These are phyloP conservation scores for Geum urbanum DNA, from an alignment of 306 rosid species.

Conservation along the genomic window DNA sequence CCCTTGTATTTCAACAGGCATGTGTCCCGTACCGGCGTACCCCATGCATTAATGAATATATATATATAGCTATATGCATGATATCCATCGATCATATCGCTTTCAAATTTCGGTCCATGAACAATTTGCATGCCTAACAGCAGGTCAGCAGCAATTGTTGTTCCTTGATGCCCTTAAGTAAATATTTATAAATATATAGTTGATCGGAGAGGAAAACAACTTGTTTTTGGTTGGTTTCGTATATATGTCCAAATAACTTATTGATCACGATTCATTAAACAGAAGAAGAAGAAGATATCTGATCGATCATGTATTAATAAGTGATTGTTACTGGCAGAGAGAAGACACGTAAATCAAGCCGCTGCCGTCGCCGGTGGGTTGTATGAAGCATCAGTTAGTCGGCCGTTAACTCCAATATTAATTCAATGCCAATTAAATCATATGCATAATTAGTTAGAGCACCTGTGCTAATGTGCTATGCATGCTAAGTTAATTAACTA, in stretches of 20 bases:
- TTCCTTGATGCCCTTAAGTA: background rate
- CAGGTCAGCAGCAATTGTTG: background rate
- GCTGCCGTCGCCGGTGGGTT: slow-evolving; percentile 8
- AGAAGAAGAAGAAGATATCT: background rate
- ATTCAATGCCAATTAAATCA: background rate
- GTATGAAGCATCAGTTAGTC: slow-evolving; percentile 11
- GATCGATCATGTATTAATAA: background rate
- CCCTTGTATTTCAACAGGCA: background rate
- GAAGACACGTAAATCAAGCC: slow-evolving; percentile 8
- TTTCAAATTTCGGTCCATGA: background rate
- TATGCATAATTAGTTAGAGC: background rate
- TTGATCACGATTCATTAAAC: background rate
- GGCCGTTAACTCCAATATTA: background rate
- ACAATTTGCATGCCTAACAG: background rate
- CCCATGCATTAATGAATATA: too few species aligned
- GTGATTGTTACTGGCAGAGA: background rate
- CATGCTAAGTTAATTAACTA: too few species aligned
- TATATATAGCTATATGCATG: too few species aligned
- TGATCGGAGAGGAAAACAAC: background rate
- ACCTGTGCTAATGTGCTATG: too few species aligned
- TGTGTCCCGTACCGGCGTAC: background rate
- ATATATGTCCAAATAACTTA: background rate
- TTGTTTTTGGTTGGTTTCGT: background rate
- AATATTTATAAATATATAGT: background rate
- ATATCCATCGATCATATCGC: background rate